A percentile compares a stretch with the other conserved stretches of the same genome.
These are phyloP conservation scores for Phytophthora crassamura DNA, from an alignment of 352 stramenopile species.

Conservation along the genomic window DNA sequence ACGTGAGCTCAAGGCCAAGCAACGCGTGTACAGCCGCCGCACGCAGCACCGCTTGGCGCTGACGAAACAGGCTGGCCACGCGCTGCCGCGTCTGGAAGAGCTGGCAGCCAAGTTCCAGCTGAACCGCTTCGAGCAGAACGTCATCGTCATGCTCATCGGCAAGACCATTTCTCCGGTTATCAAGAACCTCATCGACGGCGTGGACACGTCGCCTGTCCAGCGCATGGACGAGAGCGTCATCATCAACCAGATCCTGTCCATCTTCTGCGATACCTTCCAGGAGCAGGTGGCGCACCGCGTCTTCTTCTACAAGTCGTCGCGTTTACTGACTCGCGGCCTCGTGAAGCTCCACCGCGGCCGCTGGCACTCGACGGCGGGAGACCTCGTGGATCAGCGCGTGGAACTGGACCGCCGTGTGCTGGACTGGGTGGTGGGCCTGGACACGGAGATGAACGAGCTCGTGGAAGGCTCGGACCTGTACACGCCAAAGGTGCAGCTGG, in stretches of 20 bases:
- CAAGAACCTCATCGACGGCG: conserved; percentile 87
- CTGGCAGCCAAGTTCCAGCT: conserved; percentile 83
- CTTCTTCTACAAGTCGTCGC: conserved; percentile 91
- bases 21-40: conserved; percentile 77
- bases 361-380: conserved; percentile 83
- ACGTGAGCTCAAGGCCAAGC: conserved; percentile 88
- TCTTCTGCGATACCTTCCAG: conserved; percentile 91
- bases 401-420: conserved; percentile 86
- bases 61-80: conserved; percentile 61
- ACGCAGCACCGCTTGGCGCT: conserved; percentile 68
- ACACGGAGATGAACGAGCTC: conserved; percentile 91
- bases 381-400: conserved; percentile 89
- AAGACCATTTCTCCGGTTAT: conserved; percentile 91
- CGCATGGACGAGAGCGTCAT: conserved; percentile 91
- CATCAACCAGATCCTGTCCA: conserved; percentile 89
- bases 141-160: conserved; percentile 92
- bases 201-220: conserved; percentile 86
- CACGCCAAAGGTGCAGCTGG: conserved; percentile 80
- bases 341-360: conserved; percentile 83
- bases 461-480: conserved; percentile 91
- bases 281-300: conserved; percentile 87
- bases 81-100: conserved; percentile 79
- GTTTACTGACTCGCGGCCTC: conserved; percentile 74
- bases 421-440: conserved; percentile 87
- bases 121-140: conserved; percentile 89